A percentile compares a stretch with the other conserved stretches of the same genome.
Evolutionary conservation across 2,329 filamentous ascomycete species (phyloP).

Genomic region (Parafenestella ontariensis): DNA sequence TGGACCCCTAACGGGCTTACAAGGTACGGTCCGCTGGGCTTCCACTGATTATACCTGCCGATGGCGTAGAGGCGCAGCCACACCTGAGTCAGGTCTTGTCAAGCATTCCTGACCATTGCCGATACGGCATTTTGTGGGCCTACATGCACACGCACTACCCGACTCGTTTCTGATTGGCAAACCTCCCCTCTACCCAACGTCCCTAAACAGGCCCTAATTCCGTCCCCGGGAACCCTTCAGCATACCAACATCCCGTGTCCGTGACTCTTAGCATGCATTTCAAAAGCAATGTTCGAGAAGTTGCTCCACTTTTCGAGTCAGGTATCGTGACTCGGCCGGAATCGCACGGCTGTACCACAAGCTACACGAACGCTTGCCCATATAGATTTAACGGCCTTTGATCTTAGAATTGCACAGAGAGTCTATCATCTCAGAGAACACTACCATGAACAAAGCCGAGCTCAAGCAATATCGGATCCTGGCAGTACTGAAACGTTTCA

Average conservation of each 20-base stretch:
- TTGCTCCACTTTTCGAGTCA: background rate
- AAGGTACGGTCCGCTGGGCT: conserved; percentile 7
- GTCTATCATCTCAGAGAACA: background rate
- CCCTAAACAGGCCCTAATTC: background rate
- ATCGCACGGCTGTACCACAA: too few relatives aligned
- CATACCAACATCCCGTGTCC: too few relatives aligned
- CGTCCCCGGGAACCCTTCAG: background rate
- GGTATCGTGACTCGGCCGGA: too few relatives aligned
- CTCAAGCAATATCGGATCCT: background rate
- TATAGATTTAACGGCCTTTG: background rate
- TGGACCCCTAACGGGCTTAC: background rate
- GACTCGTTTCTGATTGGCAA: background rate
- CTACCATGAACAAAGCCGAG: background rate
- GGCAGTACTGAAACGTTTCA: background rate
- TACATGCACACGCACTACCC: background rate
- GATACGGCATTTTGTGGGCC: conserved; percentile 9
- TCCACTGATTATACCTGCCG: background rate
- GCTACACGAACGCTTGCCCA: background rate
- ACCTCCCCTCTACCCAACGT: background rate
- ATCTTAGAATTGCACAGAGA: background rate
- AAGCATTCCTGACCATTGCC: too few relatives aligned
- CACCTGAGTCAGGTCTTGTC: too few relatives aligned
- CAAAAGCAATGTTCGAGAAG: too few relatives aligned
- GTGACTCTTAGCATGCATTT: too few relatives aligned
- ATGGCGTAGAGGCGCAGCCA: background rate